A percentile compares a stretch with the other conserved stretches of the same genome.
Conservation (phyloP, 108 stramenopile genomes). For the Fistulifera solaris region DNA sequence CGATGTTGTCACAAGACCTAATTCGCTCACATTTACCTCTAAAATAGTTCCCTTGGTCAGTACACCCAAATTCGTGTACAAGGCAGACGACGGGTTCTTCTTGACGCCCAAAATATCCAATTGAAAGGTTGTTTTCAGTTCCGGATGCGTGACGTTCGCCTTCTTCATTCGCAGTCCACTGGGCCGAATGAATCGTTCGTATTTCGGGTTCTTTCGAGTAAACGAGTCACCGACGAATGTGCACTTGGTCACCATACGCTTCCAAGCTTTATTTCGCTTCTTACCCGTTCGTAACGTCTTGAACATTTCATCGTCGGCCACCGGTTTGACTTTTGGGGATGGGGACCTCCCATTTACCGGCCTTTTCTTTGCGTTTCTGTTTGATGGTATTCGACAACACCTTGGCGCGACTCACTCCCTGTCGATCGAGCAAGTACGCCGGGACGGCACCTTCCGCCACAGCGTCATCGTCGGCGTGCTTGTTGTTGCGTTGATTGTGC, state of each 20-base stretch:
- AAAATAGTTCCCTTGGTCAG: slow-evolving; percentile 99
- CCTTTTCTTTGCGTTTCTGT: slow-evolving; percentile 99
- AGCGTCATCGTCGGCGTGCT: slow-evolving; percentile 92
- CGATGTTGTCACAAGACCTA: slow-evolving; percentile 95
- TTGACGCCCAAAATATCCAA: slow-evolving; percentile 97
- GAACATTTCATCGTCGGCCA: slow-evolving; percentile 99
- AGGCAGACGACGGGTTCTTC: slow-evolving; percentile 91
- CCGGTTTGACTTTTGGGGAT: slow-evolving; percentile 98
- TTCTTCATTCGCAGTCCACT: slow-evolving; percentile 95
- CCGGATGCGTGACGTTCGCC: slow-evolving; percentile 99
- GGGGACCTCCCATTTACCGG: slow-evolving; percentile 99
- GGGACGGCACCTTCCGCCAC: slow-evolving; percentile 95
- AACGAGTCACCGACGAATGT: slow-evolving; percentile 97
- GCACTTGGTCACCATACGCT: slow-evolving; percentile 96
- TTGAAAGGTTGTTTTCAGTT: slow-evolving; percentile 97
- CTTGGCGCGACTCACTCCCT: slow-evolving; percentile 96
- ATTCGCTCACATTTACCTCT: slow-evolving; percentile 96
- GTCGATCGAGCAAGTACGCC: slow-evolving; percentile 96
- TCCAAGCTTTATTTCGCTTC: slow-evolving; percentile 95
- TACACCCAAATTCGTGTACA: slow-evolving; percentile 96
- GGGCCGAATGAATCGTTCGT: slow-evolving; percentile 99
- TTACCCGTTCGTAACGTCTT: slow-evolving; percentile 87
- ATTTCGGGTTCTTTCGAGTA: slow-evolving; percentile 98
- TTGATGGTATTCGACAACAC: slow-evolving; percentile 97
- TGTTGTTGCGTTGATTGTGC: slow-evolving; percentile 94